Evolutionary conservation across 1,139 yeast species (phyloP).

Genomic region (Diutina mesorugosa): DNA sequence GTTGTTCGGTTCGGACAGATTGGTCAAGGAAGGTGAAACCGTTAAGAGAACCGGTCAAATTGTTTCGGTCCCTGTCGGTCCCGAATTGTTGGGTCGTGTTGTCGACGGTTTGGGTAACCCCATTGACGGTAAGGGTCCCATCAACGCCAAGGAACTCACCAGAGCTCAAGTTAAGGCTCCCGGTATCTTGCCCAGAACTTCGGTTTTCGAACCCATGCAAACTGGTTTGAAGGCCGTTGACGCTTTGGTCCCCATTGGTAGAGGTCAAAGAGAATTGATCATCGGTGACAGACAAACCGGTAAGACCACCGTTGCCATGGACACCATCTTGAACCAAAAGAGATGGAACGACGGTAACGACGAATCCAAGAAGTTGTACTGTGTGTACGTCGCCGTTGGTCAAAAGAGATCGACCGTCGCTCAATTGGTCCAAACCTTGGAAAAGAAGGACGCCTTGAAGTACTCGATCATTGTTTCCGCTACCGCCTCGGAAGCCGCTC

Average conservation of each 20-base stretch:
- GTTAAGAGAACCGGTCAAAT: constrained; percentile 99
- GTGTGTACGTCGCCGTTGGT: constrained; percentile 99
- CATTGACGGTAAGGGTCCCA: constrained; percentile 99
- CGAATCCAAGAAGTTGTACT: constrained; percentile 96
- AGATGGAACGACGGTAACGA: constrained; percentile 93
- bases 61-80: constrained; percentile 99
- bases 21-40: constrained; percentile 98
- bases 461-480: constrained; percentile 98
- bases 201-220: constrained; percentile 99
- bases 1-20: constrained; percentile 98
- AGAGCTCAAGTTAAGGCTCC: constrained; percentile 99
- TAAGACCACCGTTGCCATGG: constrained; percentile 98
- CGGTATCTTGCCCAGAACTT: constrained; percentile 99
- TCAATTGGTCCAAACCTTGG: constrained; percentile 97
- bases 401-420: constrained; percentile 99
- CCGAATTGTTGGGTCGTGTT: constrained; percentile 96
- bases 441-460: constrained; percentile 95
- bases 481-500: constrained; percentile 99
- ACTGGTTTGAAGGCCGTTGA: constrained; percentile 99
- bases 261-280: constrained; percentile 99
- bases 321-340: constrained; percentile 97
- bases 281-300: constrained; percentile 99
- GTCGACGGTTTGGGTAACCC: constrained; percentile 99
- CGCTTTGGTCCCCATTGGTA: constrained; percentile 98
- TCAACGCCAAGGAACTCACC: constrained; percentile 70